Conservation (phyloP, 805 yeast genomes). For the Hanseniaspora opuntiae region DNA sequence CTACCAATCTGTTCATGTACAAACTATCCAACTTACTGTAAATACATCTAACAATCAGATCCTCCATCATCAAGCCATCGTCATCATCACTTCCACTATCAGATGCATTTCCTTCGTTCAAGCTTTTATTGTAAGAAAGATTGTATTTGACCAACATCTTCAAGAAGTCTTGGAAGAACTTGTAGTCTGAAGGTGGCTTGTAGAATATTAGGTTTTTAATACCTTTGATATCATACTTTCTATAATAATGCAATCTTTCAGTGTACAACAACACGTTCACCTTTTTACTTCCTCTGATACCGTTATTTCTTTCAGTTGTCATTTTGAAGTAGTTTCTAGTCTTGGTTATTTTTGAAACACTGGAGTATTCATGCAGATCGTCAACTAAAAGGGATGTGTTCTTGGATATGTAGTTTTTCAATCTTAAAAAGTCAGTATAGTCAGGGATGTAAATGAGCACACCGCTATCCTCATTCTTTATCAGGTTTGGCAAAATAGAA, state of each 20-base stretch:
- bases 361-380: slow-evolving; percentile 71
- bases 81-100: slow-evolving; percentile 2
- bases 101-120: slow-evolving; percentile 34
- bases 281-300: slow-evolving; percentile 25
- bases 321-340: slow-evolving; percentile 48
- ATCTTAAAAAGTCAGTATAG: slow-evolving; percentile 71
- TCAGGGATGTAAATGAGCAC: slow-evolving; percentile 69
- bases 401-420: slow-evolving; percentile 46
- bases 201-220: slow-evolving; percentile 72
- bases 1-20: slow-evolving; percentile 72
- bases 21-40: slow-evolving; percentile 72
- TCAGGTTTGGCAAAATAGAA: slow-evolving; percentile 51
- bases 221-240: slow-evolving; percentile 74
- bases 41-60: slow-evolving; percentile 35
- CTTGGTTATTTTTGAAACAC: slow-evolving; percentile 55
- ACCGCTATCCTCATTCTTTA: slow-evolving; percentile 56
- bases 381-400: slow-evolving; percentile 54
- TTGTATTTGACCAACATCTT: slow-evolving; percentile 51
- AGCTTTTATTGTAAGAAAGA: slow-evolving; percentile 38
- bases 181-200: slow-evolving; percentile 72
- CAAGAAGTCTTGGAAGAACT: slow-evolving; percentile 65
- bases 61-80: slow-evolving; percentile 22
- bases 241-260: slow-evolving; percentile 84
- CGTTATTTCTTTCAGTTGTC: slow-evolving; percentile 4
- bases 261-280: slow-evolving; percentile 70